phyloP scores from a whole-genome alignment of 148 eudicot genomes.

The Nepenthes gracilis region DNA sequence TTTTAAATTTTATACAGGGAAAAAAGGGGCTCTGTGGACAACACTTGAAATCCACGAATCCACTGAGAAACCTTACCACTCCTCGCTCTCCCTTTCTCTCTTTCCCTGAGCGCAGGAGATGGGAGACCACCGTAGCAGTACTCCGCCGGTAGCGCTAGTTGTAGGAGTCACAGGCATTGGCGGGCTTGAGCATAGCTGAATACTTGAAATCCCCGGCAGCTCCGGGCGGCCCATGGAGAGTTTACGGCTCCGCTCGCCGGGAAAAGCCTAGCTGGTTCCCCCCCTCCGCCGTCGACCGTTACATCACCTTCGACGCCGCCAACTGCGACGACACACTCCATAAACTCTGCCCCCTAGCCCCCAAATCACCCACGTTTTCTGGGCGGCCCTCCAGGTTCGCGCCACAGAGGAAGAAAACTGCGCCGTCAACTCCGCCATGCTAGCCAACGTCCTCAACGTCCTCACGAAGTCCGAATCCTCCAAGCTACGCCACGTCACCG shows the following conservation, averaged over 20 bases:
- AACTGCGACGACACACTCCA: conserved; percentile 6
- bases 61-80: too few species aligned
- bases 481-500: conserved; percentile 20
- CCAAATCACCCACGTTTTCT: conserved; percentile 34
- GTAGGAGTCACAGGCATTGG: conserved; percentile 3
- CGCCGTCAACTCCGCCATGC: conserved; percentile 9
- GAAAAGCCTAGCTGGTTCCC: conserved; percentile 27
- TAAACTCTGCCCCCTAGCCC: conserved; percentile 17
- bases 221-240: conserved; percentile 36
- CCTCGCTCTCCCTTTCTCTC: too few species aligned
- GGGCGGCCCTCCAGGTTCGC: conserved; percentile 16
- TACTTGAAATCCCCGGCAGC: conserved; percentile 1
- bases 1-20: too few species aligned
- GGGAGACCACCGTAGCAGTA: too few species aligned
- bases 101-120: too few species aligned
- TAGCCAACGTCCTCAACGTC: conserved; percentile 17
- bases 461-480: conserved; percentile 12
- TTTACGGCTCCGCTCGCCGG: conserved; percentile 31
- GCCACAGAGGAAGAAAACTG: conserved; percentile 10
- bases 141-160: not conserved
- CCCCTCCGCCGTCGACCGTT: conserved; percentile 18
- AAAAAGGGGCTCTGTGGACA: too few species aligned
- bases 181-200: conserved; percentile 5
- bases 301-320: conserved; percentile 27
- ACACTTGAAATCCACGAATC: too few species aligned